These are phyloP conservation scores for Apocynum venetum DNA, from an alignment of 257 asterid species.

Conservation along the genomic window DNA sequence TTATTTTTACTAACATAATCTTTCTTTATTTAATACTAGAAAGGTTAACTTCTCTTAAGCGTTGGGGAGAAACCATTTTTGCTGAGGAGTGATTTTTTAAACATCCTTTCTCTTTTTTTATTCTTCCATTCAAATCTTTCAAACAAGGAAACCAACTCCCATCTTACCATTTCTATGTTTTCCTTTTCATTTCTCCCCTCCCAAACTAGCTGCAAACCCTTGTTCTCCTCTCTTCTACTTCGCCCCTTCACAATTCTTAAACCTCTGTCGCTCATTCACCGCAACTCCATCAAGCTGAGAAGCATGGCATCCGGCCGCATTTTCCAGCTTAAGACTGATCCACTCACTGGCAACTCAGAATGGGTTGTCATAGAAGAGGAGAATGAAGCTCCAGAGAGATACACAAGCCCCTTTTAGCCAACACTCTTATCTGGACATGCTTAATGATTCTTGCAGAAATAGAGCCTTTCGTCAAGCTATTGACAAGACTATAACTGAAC, in stretches of 20 bases:
- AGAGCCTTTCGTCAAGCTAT: constrained; percentile 69
- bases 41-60: too few relatives aligned
- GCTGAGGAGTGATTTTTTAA: too few relatives aligned
- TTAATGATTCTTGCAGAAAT: constrained; percentile 74
- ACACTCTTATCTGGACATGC: constrained; percentile 93
- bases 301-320: constrained; percentile 51
- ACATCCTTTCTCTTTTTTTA: too few relatives aligned
- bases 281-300: constrained; percentile 21
- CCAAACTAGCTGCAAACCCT: constrained; percentile 18
- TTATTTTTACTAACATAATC: too few relatives aligned
- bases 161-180: too few relatives aligned
- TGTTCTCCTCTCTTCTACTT: constrained; percentile 19
- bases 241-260: constrained; percentile 13
- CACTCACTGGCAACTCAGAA: constrained; percentile 79
- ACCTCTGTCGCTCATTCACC: constrained; percentile 5
- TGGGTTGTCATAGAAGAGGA: constrained; percentile 74
- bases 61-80: too few relatives aligned
- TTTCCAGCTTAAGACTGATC: constrained; percentile 76
- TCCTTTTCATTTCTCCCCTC: too few relatives aligned
- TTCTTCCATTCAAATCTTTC: too few relatives aligned
- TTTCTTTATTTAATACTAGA: too few relatives aligned
- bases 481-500: constrained; percentile 61
- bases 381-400: constrained; percentile 28
- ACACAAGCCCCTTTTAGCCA: constrained; percentile 54
- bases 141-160: neutral